Evolutionary conservation across 2,329 filamentous ascomycete genomes (phyloP).

Genomic region (Lizonia empirigonia): DNA sequence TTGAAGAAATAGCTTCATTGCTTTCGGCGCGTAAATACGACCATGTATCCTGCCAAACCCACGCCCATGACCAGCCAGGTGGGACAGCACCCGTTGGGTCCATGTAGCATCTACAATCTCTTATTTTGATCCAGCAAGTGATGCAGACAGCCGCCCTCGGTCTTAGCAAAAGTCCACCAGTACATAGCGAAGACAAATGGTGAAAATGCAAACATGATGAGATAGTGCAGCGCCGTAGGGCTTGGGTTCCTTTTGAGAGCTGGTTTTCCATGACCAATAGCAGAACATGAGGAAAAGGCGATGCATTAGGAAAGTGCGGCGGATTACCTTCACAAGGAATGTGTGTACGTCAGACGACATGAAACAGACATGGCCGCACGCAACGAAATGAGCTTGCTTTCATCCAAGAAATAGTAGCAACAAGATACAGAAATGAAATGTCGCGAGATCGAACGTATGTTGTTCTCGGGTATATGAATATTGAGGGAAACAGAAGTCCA

Average conservation of each 20-base stretch:
- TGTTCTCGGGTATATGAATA: conserved; percentile 26
- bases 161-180: conserved; percentile 1
- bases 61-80: neutral
- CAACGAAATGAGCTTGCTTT: conserved; percentile 5
- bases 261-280: conserved; percentile 1
- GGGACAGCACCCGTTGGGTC: neutral
- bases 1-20: neutral
- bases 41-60: neutral
- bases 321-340: conserved; percentile 2
- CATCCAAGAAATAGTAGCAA: conserved; percentile 9
- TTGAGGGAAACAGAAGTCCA: neutral
- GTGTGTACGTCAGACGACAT: conserved; percentile 10
- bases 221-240: conserved; percentile 3
- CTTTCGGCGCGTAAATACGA: neutral
- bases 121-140: conserved; percentile 9
- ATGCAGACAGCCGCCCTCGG: conserved; percentile 10
- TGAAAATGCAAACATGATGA: neutral
- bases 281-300: neutral
- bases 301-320: conserved; percentile 9
- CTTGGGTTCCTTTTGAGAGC: neutral
- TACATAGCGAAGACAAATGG: neutral
- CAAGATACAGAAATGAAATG: conserved; percentile 12
- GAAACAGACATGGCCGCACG: neutral
- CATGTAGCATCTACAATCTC: conserved; percentile 5
- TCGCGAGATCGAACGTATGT: conserved; percentile 19